These are phyloP conservation scores for Raddia guianensis DNA, from an alignment of 176 grass and related monocot genomes.

Conservation along the genomic window DNA sequence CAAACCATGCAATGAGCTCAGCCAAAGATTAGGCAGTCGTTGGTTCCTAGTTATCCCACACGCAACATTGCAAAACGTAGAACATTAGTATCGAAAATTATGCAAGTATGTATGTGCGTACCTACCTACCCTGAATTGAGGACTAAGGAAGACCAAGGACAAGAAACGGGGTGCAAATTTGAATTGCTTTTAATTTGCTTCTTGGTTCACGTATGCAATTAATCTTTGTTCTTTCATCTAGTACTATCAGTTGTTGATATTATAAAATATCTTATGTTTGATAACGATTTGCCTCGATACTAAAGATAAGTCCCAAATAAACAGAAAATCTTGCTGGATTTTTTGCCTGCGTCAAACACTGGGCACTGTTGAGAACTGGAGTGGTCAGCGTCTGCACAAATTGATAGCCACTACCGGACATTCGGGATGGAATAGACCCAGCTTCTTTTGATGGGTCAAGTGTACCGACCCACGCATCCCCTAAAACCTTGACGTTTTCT, in stretches of 20 bases:
- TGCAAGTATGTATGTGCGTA: background rate
- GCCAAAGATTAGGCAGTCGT: constrained; percentile 9
- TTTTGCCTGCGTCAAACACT: background rate
- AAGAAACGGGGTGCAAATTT: background rate
- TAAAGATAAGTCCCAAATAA: background rate
- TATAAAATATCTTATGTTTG: background rate
- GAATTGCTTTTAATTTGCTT: background rate
- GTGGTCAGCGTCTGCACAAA: constrained; percentile 16
- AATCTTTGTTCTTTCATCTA: background rate
- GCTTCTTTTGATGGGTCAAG: constrained; percentile 28
- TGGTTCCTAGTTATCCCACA: background rate
- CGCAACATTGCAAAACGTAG: constrained; percentile 3
- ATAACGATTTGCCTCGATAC: background rate
- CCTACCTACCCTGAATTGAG: constrained; percentile 17
- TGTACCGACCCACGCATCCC: constrained; percentile 26
- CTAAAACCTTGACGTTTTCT: background rate
- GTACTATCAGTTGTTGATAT: background rate
- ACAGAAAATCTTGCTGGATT: constrained; percentile 1
- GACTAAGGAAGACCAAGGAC: background rate
- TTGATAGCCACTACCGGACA: constrained; percentile 6
- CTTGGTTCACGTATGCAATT: background rate
- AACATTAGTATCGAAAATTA: background rate
- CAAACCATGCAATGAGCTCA: constrained; percentile 20
- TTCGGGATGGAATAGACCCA: background rate
- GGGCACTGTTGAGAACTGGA: background rate